These are phyloP conservation scores for Cinchona pubescens DNA, from an alignment of 257 asterid genomes.

Conservation along the genomic window DNA sequence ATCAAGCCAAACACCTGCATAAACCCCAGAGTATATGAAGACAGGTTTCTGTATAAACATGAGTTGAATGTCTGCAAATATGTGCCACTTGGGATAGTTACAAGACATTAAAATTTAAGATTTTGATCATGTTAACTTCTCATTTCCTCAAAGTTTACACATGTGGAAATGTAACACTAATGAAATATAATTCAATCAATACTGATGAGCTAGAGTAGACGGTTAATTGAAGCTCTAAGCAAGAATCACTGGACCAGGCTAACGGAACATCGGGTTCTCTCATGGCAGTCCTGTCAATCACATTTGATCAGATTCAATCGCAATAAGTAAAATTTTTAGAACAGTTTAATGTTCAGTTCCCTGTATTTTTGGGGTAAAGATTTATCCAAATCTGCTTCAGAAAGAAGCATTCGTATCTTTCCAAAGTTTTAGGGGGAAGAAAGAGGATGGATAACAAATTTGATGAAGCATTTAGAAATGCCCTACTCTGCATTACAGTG, in stretches of 20 bases:
- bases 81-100: neutral
- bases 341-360: neutral
- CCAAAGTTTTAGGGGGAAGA: neutral
- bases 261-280: neutral
- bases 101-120: neutral
- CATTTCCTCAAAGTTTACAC: neutral
- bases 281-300: neutral
- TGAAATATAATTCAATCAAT: neutral
- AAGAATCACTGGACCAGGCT: neutral
- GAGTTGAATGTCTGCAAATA: neutral
- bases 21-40: neutral
- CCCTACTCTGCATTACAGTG: neutral
- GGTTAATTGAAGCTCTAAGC: neutral
- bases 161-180: neutral
- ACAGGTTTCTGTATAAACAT: neutral
- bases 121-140: neutral
- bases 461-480: neutral
- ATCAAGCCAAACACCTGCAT: slow-evolving; percentile 85
- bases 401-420: neutral
- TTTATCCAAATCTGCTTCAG: neutral
- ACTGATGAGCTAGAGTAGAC: neutral
- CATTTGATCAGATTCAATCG: neutral
- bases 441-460: neutral
- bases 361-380: neutral
- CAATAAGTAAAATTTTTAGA: neutral